Evolutionary conservation across 176 grass and related monocot genomes (phyloP).

Genomic region (Zea luxurians): DNA sequence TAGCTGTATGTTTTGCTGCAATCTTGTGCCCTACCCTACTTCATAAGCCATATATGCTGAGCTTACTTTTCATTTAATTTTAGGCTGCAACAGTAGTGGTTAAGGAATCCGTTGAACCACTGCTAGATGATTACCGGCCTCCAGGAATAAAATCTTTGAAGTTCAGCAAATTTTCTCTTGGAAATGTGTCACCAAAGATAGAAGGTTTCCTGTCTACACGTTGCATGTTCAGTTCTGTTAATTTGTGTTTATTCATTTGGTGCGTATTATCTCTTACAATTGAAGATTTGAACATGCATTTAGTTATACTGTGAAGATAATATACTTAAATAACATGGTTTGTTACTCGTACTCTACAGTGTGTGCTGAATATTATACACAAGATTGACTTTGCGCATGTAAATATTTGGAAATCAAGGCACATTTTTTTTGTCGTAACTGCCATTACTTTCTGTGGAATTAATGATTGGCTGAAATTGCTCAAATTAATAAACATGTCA

Average conservation of each 20-base stretch:
- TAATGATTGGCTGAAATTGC: background rate
- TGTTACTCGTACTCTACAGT: background rate
- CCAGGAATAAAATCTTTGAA: conserved; percentile 95
- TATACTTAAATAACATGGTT: conserved; percentile 13
- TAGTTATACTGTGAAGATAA: background rate
- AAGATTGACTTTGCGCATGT: background rate
- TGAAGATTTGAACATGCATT: background rate
- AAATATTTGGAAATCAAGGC: conserved; percentile 5
- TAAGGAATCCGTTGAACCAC: conserved; percentile 84
- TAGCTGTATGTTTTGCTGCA: conserved; percentile 35
- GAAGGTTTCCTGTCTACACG: conserved; percentile 65
- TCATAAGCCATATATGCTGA: conserved; percentile 35
- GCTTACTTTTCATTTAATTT: conserved; percentile 37
- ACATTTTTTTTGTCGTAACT: background rate
- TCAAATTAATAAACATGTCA: background rate
- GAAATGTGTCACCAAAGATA: conserved; percentile 89
- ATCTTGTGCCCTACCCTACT: conserved; percentile 5
- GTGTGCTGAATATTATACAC: background rate
- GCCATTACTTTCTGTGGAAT: background rate
- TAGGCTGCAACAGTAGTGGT: conserved; percentile 78
- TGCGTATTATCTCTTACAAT: conserved; percentile 11
- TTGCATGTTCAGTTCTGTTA: conserved; percentile 13
- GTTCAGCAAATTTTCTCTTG: conserved; percentile 96
- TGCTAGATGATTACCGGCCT: conserved; percentile 94
- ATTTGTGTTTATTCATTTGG: conserved; percentile 4